phyloP scores from a whole-genome alignment of 441 rosid species.

The Syzygium malaccense region DNA sequence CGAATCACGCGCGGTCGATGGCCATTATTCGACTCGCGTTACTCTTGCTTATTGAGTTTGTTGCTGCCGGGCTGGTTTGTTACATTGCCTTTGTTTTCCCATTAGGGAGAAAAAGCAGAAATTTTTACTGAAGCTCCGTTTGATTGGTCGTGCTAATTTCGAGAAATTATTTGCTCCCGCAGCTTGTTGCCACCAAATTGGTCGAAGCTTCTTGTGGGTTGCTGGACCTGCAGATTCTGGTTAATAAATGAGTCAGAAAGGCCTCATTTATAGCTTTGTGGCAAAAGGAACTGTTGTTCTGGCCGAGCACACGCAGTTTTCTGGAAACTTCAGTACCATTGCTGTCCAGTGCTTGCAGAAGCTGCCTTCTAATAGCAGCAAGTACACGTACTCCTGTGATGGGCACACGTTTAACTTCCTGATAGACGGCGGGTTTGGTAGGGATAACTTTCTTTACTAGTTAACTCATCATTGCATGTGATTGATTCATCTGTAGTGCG shows the following conservation, averaged over 20 bases:
- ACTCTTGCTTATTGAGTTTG: not conserved
- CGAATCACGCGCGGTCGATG: not conserved
- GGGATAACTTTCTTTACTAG: not conserved
- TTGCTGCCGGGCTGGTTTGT: not conserved
- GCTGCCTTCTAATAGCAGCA: conserved; percentile 88
- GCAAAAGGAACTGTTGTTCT: conserved; percentile 89
- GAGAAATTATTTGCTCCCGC: not conserved
- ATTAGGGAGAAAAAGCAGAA: not conserved
- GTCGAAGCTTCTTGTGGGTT: conserved; percentile 13
- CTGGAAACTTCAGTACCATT: conserved; percentile 95
- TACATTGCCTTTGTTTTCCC: not conserved
- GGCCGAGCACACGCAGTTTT: conserved; percentile 88
- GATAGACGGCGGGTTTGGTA: conserved; percentile 77
- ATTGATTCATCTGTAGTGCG: not conserved
- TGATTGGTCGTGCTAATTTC: not conserved
- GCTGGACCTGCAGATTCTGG: conserved; percentile 6
- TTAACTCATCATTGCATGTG: not conserved
- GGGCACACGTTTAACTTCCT: conserved; percentile 92
- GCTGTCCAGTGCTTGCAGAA: conserved; percentile 98
- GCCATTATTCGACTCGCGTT: not conserved
- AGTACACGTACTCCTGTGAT: conserved; percentile 88
- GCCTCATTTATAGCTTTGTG: conserved; percentile 92
- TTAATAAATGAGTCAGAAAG: conserved; percentile 67
- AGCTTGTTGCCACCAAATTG: not conserved
- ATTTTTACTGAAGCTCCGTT: not conserved